Percentiles rank a stretch among this genome's conserved stretches.
These are phyloP conservation scores for Teratosphaeria destructans DNA, from an alignment of 2,329 filamentous ascomycete genomes.

Conservation along the genomic window DNA sequence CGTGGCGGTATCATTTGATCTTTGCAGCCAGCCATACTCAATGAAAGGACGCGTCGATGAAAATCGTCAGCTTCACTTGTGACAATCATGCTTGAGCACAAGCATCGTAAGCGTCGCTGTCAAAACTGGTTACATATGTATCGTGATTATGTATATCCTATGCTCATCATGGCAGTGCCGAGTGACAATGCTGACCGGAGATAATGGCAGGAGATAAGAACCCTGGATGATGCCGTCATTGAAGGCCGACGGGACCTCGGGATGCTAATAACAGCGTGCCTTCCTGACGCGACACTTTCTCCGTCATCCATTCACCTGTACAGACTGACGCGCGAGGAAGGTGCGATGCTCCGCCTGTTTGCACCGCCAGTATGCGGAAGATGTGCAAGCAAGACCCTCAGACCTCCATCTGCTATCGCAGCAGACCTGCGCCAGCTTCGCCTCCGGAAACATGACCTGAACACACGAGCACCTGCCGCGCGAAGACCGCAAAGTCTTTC, in stretches of 20 bases:
- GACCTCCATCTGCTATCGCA: constrained; percentile 13
- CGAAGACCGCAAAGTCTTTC: neutral
- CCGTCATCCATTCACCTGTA: neutral
- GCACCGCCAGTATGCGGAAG: constrained; percentile 21
- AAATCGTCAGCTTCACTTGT: no score
- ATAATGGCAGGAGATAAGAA: neutral
- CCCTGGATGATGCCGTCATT: neutral
- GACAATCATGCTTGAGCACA: no score
- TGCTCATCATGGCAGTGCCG: no score
- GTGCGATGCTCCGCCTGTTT: constrained; percentile 6
- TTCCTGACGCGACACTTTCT: neutral
- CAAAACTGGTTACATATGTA: no score
- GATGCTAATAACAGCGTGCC: neutral
- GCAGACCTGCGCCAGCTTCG: constrained; percentile 10
- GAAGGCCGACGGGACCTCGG: neutral
- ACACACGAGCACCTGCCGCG: neutral
- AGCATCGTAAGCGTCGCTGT: no score
- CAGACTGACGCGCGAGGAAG: neutral
- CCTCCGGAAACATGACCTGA: constrained; percentile 6
- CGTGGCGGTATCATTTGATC: neutral
- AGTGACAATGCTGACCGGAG: no score
- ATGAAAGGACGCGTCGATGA: no score
- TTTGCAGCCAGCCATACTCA: no score
- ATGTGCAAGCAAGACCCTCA: constrained; percentile 20
- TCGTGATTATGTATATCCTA: no score